A percentile compares a stretch with the other conserved stretches of the same genome.
Evolutionary conservation across 495 filamentous ascomycete genomes (phyloP).

Genomic region (Oleoguttula mirabilis): DNA sequence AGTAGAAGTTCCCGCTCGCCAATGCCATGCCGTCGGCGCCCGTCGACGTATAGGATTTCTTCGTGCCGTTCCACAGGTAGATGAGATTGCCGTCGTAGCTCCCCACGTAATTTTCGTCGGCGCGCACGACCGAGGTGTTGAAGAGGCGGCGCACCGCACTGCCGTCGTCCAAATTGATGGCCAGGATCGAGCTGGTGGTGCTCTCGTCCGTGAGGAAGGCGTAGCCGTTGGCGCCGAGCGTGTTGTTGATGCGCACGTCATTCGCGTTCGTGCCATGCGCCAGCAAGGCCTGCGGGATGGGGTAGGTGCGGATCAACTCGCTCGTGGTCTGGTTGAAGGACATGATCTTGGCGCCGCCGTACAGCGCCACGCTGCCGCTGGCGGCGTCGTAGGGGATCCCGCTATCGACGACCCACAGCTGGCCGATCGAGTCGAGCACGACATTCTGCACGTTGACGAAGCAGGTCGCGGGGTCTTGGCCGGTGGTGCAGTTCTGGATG

Average conservation of each 20-base stretch:
- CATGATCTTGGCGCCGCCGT: constrained; percentile 24
- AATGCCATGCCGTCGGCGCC: constrained; percentile 24
- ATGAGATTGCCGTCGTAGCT: constrained; percentile 21
- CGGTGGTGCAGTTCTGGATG: constrained; percentile 24
- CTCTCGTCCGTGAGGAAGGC: constrained; percentile 25
- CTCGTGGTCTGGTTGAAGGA: constrained; percentile 20
- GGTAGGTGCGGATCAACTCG: constrained; percentile 19
- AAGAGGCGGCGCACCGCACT: constrained; percentile 17
- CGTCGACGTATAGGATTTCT: constrained; percentile 15
- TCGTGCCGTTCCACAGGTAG: constrained; percentile 25
- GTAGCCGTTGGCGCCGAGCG: constrained; percentile 20
- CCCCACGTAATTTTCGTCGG: constrained; percentile 23
- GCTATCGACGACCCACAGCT: constrained; percentile 23
- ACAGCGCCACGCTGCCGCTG: constrained; percentile 3
- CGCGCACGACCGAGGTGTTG: constrained; percentile 20
- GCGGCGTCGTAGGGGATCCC: constrained; percentile 17
- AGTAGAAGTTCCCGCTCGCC: constrained; percentile 24
- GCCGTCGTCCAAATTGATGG: constrained; percentile 21
- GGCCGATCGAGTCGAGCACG: constrained; percentile 20
- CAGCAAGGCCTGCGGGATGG: constrained; percentile 13
- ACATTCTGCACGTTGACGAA: constrained; percentile 28
- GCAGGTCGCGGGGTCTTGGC: constrained; percentile 23
- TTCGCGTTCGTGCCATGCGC: constrained; percentile 20
- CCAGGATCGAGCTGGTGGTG: constrained; percentile 19
- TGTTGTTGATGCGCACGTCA: constrained; percentile 26